Evolutionary conservation across 306 rosid genomes (phyloP).

Genomic region (Hippophae rhamnoides): DNA sequence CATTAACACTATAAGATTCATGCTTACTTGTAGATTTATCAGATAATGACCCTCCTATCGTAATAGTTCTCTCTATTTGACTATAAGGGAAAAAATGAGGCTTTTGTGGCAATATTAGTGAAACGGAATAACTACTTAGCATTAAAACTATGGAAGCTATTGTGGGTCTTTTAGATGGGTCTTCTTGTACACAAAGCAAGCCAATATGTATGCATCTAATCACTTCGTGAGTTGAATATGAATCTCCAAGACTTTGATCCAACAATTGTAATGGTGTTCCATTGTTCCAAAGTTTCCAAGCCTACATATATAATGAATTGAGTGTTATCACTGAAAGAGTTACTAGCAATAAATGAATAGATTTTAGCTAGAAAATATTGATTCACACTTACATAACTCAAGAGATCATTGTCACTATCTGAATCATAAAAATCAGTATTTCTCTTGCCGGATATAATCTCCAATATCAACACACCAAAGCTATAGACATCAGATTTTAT

Average conservation of each 20-base stretch:
- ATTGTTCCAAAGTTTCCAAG: conserved; percentile 34
- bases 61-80: neutral
- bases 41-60: neutral
- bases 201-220: conserved; percentile 45
- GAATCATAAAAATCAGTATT: neutral
- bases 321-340: neutral
- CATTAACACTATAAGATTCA: neutral
- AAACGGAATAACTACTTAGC: conserved; percentile 32
- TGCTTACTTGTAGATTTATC: neutral
- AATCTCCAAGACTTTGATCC: conserved; percentile 25
- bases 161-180: conserved; percentile 36
- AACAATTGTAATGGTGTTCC: conserved; percentile 16
- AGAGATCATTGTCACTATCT: neutral
- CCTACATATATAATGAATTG: conserved; percentile 11
- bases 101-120: too few species aligned
- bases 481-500: conserved; percentile 6
- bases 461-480: neutral
- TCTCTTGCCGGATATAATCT: neutral
- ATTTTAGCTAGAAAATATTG: too few species aligned
- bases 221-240: conserved; percentile 22
- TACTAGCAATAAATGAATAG: too few species aligned
- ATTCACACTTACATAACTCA: neutral
- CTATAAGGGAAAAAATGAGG: too few species aligned
- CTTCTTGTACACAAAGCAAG: conserved; percentile 38
- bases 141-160: conserved; percentile 35